Percentiles rank a stretch among this genome's conserved stretches.
Conservation (phyloP, 148 eudicot species). For the Beta vulgaris region DNA sequence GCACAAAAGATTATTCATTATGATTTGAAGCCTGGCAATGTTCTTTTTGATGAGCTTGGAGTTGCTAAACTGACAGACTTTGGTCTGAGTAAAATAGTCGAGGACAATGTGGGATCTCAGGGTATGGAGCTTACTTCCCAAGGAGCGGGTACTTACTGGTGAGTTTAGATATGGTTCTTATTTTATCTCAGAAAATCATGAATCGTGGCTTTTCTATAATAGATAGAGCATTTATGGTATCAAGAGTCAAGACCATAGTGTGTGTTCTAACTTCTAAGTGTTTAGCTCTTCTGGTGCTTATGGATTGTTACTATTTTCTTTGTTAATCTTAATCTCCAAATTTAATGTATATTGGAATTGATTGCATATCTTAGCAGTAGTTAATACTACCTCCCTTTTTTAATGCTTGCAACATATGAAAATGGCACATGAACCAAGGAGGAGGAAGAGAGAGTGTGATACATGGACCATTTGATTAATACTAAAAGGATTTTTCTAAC, state of each 20-base stretch:
- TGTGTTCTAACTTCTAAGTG: not conserved
- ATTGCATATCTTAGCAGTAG: not conserved
- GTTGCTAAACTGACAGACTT: constrained; percentile 95
- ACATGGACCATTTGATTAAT: too few relatives aligned
- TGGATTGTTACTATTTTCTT: not conserved
- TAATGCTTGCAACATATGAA: too few relatives aligned
- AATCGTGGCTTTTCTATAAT: not conserved
- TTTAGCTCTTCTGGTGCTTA: not conserved
- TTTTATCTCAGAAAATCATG: not conserved
- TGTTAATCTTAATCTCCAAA: not conserved
- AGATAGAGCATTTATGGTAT: not conserved
- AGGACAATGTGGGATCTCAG: constrained; percentile 90
- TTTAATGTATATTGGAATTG: not conserved
- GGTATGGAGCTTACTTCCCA: constrained; percentile 99
- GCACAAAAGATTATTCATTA: constrained; percentile 89
- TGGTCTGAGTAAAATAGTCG: constrained; percentile 98
- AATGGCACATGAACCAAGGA: too few relatives aligned
- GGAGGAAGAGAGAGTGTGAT: too few relatives aligned
- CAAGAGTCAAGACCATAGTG: not conserved
- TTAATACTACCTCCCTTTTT: not conserved
- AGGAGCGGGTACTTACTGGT: constrained; percentile 99
- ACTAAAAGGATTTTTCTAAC: too few relatives aligned
- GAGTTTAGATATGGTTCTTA: constrained; percentile 27
- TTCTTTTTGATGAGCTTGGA: constrained; percentile 89
- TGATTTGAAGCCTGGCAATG: constrained; percentile 98